Conservation (phyloP, 805 yeast species). For the Yamadazyma endophytica region DNA sequence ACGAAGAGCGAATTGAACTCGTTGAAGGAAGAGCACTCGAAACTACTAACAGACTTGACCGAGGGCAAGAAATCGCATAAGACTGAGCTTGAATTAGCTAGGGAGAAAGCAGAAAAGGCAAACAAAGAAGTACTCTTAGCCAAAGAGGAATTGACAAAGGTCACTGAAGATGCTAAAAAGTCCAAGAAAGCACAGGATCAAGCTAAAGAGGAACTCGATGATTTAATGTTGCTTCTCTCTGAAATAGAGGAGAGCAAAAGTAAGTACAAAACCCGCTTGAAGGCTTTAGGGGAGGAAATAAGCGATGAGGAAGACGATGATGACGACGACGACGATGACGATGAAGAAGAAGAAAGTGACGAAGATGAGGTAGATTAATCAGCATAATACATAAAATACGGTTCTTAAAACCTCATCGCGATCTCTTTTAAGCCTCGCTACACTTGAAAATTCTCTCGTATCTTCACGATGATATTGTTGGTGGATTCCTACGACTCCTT, state of each 20-base stretch:
- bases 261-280: slow-evolving; percentile 51
- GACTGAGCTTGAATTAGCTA: too few relatives aligned
- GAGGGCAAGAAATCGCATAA: slow-evolving; percentile 3
- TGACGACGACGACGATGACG: slow-evolving; percentile 59
- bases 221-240: slow-evolving; percentile 67
- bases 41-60: neutral
- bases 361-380: slow-evolving; percentile 9
- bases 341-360: slow-evolving; percentile 31
- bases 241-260: slow-evolving; percentile 70
- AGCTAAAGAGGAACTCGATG: slow-evolving; percentile 41
- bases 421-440: neutral
- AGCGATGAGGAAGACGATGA: slow-evolving; percentile 72
- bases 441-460: slow-evolving; percentile 3
- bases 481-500: slow-evolving; percentile 96
- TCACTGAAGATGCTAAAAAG: neutral
- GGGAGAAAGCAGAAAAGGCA: neutral
- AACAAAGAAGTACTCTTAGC: neutral
- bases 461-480: slow-evolving; percentile 48
- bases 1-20: neutral
- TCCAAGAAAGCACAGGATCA: neutral
- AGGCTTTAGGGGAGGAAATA: slow-evolving; percentile 51
- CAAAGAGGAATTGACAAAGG: slow-evolving; percentile 1
- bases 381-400: neutral
- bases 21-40: slow-evolving; percentile 1
- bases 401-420: neutral